A percentile compares a stretch with the other conserved stretches of the same genome.
Evolutionary conservation across 2,329 filamentous ascomycete species (phyloP).

Genomic region (Sarocladium brachiariae): DNA sequence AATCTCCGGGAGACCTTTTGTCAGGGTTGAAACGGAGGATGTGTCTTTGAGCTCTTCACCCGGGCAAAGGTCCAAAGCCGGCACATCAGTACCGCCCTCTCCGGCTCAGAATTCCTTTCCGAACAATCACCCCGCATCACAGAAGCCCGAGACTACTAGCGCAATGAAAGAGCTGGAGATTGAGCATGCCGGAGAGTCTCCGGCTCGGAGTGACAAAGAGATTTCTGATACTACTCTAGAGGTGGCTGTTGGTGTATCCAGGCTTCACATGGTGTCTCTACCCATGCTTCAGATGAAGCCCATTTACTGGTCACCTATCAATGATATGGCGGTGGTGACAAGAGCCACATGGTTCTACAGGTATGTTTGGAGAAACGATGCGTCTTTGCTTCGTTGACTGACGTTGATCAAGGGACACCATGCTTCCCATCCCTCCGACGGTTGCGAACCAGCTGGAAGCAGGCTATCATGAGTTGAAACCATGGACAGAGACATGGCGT

Average conservation of each 20-base stretch:
- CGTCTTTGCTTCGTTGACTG: constrained; percentile 10
- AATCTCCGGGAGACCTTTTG: constrained; percentile 48
- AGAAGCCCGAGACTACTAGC: constrained; percentile 9
- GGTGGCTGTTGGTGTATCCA: constrained; percentile 82
- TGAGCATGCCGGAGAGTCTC: constrained; percentile 10
- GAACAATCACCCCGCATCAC: constrained; percentile 8
- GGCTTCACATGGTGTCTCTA: constrained; percentile 80
- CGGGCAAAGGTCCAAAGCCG: constrained; percentile 18
- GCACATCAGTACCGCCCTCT: constrained; percentile 7
- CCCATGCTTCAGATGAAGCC: constrained; percentile 84
- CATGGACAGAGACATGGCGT: constrained; percentile 87
- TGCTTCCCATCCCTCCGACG: constrained; percentile 77
- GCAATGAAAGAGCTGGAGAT: constrained; percentile 11
- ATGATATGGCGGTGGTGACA: constrained; percentile 76
- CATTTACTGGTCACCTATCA: constrained; percentile 94
- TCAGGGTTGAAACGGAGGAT: constrained; percentile 31
- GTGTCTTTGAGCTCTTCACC: constrained; percentile 16
- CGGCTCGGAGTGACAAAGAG: constrained; percentile 10
- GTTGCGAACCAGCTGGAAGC: constrained; percentile 89
- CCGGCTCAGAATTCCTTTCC: neutral
- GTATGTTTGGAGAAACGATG: constrained; percentile 21
- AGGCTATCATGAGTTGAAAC: constrained; percentile 80
- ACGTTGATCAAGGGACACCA: constrained; percentile 57
- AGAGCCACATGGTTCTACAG: constrained; percentile 96
- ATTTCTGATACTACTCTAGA: constrained; percentile 34